Base-by-base conservation (phyloP, 352 stramenopile species). In the Elongisporangium undulatum region DNA sequence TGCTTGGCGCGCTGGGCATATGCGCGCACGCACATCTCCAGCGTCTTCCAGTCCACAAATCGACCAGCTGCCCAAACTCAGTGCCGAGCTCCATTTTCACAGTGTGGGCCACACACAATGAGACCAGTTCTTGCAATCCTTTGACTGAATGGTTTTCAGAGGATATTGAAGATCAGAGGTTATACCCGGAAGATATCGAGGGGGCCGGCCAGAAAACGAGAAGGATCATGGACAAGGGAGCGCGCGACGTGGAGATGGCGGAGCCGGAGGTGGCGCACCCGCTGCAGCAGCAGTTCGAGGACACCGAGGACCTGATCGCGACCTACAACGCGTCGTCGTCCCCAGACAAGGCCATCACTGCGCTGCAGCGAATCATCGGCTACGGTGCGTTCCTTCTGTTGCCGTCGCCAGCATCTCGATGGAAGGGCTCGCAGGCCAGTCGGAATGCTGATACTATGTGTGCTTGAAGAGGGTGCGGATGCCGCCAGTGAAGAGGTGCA, bases 261-360 rank as follows among this genome's bases (percentile, higher is more conserved):
- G 85, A 90, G 56, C 53, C 63, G 5, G 74, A 91, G 72, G 69
- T 77, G 54, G 58, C 75, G 62, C 85, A 94, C 70, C 73, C 79
- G 62, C 74, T 94, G 61, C 80, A 93, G 71, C 64, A 71, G 56
- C 70, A 86, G 66, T 83, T 94, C 53, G 85, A 94, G 41, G 78
- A 90, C 45, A 81, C 79, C 0, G 82, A 86, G 58, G 83, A 94
- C 16, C 48, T 78, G 13, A 74, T 73, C 39, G 72, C 68, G 15
- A 56, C 48, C 51, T 64, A 87, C 49, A 61, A 59, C 49, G 50
- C 67, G 23, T 63, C 49, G 15, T 72, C 70, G 8, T 77, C 75
- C 4, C 79, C 86, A 2, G 68, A 80, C 23, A 51, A 58, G 48
- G 77, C 77, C 34, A 92, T 92, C 59, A 56, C 74, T 50, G 63